These are phyloP conservation scores for Nakazawaea ishiwadae DNA, from an alignment of 805 yeast genomes.

Conservation along the genomic window DNA sequence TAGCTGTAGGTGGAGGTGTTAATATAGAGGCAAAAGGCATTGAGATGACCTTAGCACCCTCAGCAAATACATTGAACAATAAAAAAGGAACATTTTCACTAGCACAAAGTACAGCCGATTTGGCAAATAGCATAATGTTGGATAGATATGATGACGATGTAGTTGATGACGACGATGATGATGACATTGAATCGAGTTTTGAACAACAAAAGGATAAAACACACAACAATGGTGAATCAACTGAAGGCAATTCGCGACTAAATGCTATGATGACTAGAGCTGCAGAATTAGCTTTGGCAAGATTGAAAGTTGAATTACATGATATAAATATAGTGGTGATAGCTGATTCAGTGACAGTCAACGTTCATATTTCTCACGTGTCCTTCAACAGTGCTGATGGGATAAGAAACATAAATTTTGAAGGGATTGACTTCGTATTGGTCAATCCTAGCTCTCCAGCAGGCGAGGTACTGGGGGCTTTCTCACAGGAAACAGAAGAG, in stretches of 20 bases:
- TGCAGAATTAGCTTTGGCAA: conserved; percentile 61
- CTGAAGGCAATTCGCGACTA: conserved; percentile 27
- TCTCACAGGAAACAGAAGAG: conserved; percentile 9
- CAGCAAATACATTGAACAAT: conserved; percentile 14
- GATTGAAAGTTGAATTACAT: conserved; percentile 46
- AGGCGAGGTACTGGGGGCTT: conserved; percentile 18
- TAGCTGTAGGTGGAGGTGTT: conserved; percentile 71
- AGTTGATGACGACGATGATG: conserved; percentile 27
- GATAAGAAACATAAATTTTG: conserved; percentile 32
- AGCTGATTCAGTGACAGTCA: conserved; percentile 37
- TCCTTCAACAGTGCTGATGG: conserved; percentile 40
- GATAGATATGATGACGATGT: conserved; percentile 20
- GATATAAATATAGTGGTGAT: conserved; percentile 45
- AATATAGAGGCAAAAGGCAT: conserved; percentile 54
- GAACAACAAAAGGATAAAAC: conserved; percentile 2
- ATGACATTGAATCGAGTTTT: conserved; percentile 12
- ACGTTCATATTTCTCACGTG: conserved; percentile 26
- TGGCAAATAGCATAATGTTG: conserved; percentile 56
- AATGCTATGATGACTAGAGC: conserved; percentile 59
- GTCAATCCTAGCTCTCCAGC: conserved; percentile 34
- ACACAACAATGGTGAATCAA: conserved; percentile 15
- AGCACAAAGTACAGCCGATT: conserved; percentile 69
- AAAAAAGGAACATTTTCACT: conserved; percentile 37
- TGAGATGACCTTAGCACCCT: conserved; percentile 40
- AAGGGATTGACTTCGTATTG: conserved; percentile 35